Conservation (phyloP, 352 stramenopile genomes). For the Phytophthora tubulina region DNA sequence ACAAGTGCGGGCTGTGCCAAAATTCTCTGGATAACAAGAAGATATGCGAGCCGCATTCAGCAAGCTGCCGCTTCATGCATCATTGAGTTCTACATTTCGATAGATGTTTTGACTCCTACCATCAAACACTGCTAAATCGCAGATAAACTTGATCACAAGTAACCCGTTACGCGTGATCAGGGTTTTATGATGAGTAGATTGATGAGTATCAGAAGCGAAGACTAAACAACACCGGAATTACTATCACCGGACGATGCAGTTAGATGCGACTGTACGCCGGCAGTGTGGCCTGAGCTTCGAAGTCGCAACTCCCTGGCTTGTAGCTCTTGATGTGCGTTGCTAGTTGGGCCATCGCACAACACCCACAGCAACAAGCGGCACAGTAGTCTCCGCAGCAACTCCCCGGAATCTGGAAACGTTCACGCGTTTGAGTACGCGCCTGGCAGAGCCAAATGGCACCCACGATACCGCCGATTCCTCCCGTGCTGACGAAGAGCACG, state of each 20-base stretch:
- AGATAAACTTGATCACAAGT: no score
- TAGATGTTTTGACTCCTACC: no score
- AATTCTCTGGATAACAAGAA: no score
- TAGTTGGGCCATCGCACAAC: constrained; percentile 53
- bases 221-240: constrained; percentile 7
- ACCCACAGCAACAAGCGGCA: constrained; percentile 42
- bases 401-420: constrained; percentile 48
- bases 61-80: no score
- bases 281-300: constrained; percentile 44
- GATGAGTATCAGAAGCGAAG: no score
- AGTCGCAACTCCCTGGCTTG: constrained; percentile 51
- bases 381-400: constrained; percentile 42
- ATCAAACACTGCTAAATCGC: no score
- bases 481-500: constrained; percentile 20
- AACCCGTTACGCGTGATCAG: no score
- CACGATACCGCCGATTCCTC: constrained; percentile 17
- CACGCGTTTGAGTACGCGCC: constrained; percentile 40
- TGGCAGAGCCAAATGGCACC: constrained; percentile 31
- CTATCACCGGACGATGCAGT: constrained; percentile 29
- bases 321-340: constrained; percentile 61
- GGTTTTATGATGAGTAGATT: no score
- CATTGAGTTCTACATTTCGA: no score
- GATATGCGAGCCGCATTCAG: no score
- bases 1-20: no score
- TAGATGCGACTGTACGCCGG: constrained; percentile 39